These are phyloP conservation scores for Dipodascopsis uninucleata DNA, from an alignment of 805 yeast genomes.

Conservation along the genomic window DNA sequence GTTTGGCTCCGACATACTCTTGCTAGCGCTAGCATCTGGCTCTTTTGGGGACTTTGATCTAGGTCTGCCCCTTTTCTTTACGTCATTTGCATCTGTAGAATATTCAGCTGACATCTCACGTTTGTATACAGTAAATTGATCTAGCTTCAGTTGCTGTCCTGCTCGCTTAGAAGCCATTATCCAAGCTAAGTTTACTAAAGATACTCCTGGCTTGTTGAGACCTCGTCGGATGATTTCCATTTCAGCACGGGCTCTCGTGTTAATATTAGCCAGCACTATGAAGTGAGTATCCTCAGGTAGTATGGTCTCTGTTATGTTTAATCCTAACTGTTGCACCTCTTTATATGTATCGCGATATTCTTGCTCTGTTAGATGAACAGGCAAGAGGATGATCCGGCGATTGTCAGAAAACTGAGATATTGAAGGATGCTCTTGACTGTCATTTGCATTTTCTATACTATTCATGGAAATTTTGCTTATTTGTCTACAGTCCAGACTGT, in stretches of 20 bases:
- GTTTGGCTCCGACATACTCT: too few species aligned
- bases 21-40: too few species aligned
- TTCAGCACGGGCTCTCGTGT: constrained; percentile 5
- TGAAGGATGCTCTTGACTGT: too few species aligned
- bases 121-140: neutral
- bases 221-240: constrained; percentile 22
- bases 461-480: too few species aligned
- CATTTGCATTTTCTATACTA: too few species aligned
- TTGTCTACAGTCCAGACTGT: too few species aligned
- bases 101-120: too few species aligned
- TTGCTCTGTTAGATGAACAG: constrained; percentile 13
- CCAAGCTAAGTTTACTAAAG: constrained; percentile 15
- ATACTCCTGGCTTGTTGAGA: neutral
- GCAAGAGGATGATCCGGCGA: too few species aligned
- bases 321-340: constrained; percentile 5
- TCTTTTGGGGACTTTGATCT: too few species aligned
- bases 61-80: too few species aligned
- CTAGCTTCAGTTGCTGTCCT: neutral
- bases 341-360: neutral
- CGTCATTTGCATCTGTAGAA: too few species aligned
- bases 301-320: neutral
- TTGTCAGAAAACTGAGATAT: too few species aligned
- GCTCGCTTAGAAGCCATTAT: neutral
- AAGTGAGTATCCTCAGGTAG: constrained; percentile 4
- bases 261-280: constrained; percentile 10